Evolutionary conservation across 129 eudicot genomes (phyloP).

Genomic region (Escallonia herrerae): DNA sequence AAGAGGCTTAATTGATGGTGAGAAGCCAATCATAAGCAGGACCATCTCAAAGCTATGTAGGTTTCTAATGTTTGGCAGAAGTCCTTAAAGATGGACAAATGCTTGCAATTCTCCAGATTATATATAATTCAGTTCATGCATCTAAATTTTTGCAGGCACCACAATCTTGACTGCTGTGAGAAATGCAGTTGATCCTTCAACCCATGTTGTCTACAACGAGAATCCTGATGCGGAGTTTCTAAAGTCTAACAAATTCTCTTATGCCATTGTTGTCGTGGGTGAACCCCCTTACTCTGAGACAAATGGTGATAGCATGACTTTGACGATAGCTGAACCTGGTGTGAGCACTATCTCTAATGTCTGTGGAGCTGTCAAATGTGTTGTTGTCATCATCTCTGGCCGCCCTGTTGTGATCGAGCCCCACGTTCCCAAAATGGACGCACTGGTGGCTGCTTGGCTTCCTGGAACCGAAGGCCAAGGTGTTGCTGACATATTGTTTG

Average conservation of each 20-base stretch:
- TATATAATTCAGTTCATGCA: background rate
- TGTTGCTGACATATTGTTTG: constrained; percentile 58
- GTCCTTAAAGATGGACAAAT: no score
- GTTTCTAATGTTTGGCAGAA: no score
- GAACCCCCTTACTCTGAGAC: constrained; percentile 61
- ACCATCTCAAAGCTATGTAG: no score
- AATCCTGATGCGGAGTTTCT: constrained; percentile 44
- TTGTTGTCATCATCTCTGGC: constrained; percentile 57
- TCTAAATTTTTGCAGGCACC: constrained; percentile 31
- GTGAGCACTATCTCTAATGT: constrained; percentile 49
- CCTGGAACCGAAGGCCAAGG: constrained; percentile 74
- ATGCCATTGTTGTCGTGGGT: constrained; percentile 68
- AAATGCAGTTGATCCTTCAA: constrained; percentile 49
- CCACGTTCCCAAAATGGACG: constrained; percentile 42
- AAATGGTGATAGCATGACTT: constrained; percentile 49
- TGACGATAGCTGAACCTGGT: constrained; percentile 53
- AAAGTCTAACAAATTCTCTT: constrained; percentile 39
- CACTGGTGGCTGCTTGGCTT: constrained; percentile 72
- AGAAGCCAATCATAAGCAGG: no score
- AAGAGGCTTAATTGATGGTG: no score
- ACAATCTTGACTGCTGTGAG: constrained; percentile 53
- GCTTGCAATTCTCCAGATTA: background rate
- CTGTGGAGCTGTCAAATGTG: constrained; percentile 46
- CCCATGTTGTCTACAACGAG: constrained; percentile 39
- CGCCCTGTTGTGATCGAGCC: constrained; percentile 64